phyloP scores from a whole-genome alignment of 1,139 yeast genomes.

The Petasospora rhodanensis region DNA sequence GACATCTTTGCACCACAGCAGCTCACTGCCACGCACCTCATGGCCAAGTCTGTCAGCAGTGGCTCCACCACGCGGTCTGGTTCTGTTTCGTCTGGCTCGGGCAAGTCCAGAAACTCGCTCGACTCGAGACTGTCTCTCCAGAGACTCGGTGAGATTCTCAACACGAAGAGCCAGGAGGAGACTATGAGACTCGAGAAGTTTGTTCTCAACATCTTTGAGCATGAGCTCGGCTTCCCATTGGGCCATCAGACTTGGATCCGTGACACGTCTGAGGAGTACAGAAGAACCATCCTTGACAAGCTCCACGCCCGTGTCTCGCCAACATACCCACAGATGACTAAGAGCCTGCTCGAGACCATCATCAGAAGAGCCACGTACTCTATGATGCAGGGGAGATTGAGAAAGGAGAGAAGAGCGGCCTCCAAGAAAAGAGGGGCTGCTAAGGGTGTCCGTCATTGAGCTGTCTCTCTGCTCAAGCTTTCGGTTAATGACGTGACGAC shows the following conservation, averaged over 20 bases:
- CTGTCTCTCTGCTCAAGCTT: too few relatives aligned
- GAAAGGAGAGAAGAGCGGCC: conserved; percentile 58
- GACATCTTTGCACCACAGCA: too few relatives aligned
- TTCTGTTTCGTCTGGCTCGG: not conserved
- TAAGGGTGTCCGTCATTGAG: not conserved
- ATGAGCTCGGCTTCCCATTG: conserved; percentile 58
- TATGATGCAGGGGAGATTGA: conserved; percentile 72
- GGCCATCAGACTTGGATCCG: conserved; percentile 82
- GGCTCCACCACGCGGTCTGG: conserved; percentile 2
- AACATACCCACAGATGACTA: conserved; percentile 45
- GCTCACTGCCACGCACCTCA: too few relatives aligned
- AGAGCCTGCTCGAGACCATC: conserved; percentile 57
- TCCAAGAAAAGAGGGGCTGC: conserved; percentile 8
- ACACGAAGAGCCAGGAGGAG: conserved; percentile 48
- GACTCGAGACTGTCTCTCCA: conserved; percentile 51
- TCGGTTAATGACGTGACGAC: too few relatives aligned
- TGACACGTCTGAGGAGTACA: conserved; percentile 54
- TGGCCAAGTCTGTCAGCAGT: conserved; percentile 4
- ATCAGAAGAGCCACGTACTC: conserved; percentile 76
- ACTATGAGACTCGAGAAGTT: conserved; percentile 57
- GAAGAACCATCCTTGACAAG: conserved; percentile 46
- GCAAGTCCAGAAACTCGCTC: conserved; percentile 9
- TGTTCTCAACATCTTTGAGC: conserved; percentile 52
- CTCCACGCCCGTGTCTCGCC: conserved; percentile 43
- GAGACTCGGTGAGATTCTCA: conserved; percentile 49